A percentile compares a stretch with the other conserved stretches of the same genome.
These are phyloP conservation scores for Crithidia fasciculata DNA, from an alignment of 208 protist genomes.

Conservation along the genomic window DNA sequence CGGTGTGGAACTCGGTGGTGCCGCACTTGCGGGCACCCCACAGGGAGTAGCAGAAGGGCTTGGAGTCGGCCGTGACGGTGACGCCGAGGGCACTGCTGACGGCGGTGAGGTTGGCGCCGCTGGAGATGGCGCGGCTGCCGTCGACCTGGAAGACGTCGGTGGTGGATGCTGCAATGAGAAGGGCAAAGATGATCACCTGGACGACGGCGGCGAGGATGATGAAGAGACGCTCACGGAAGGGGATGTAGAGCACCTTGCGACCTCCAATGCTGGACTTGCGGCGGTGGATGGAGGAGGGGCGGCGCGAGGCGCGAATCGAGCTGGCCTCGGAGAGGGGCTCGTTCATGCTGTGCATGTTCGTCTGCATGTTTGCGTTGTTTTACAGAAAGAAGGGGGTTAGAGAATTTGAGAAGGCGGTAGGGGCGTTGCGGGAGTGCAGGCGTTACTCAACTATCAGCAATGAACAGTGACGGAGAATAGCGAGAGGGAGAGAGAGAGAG, in stretches of 20 bases:
- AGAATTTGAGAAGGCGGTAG: too few species aligned
- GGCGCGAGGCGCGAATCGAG: constrained; percentile 22
- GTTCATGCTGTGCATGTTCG: background rate
- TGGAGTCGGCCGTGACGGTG: constrained; percentile 20
- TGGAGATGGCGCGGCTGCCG: constrained; percentile 21
- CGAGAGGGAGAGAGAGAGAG: too few species aligned
- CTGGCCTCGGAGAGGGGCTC: constrained; percentile 22
- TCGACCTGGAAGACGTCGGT: constrained; percentile 33
- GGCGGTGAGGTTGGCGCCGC: constrained; percentile 10
- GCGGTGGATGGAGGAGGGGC: constrained; percentile 27
- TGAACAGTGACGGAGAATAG: too few species aligned
- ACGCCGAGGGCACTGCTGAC: constrained; percentile 20
- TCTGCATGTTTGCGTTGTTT: background rate
- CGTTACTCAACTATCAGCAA: too few species aligned
- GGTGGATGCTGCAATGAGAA: constrained; percentile 21
- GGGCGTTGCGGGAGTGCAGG: too few species aligned
- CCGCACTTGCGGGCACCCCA: constrained; percentile 27
- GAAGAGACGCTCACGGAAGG: constrained; percentile 21
- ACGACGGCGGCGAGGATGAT: constrained; percentile 17
- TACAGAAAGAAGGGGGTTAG: too few species aligned
- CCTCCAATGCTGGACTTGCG: constrained; percentile 29
- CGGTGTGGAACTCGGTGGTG: constrained; percentile 11
- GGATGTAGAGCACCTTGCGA: constrained; percentile 29
- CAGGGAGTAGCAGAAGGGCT: constrained; percentile 36
- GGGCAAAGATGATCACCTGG: constrained; percentile 24